phyloP scores from a whole-genome alignment of 2,329 filamentous ascomycete species.

The Ophiosphaerella herpotricha region DNA sequence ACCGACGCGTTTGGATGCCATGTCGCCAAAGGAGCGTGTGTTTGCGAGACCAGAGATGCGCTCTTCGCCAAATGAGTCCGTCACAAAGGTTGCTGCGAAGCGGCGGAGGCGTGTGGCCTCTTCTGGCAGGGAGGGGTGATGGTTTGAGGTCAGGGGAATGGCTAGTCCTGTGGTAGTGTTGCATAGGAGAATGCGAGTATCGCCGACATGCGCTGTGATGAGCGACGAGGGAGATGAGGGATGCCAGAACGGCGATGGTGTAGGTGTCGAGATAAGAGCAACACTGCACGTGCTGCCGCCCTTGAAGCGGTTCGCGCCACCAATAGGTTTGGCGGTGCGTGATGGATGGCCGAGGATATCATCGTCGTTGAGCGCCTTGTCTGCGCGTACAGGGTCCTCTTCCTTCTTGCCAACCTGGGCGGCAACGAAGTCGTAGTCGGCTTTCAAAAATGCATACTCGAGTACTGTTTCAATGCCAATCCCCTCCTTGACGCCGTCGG shows the following conservation, averaged over 20 bases:
- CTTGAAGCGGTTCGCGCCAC: slow-evolving; percentile 78
- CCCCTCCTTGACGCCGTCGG: slow-evolving; percentile 41
- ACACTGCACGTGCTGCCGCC: slow-evolving; percentile 92
- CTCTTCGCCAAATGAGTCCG: slow-evolving; percentile 96
- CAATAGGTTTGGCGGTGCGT: slow-evolving; percentile 62
- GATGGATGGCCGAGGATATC: slow-evolving; percentile 75
- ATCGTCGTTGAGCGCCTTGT: slow-evolving; percentile 80
- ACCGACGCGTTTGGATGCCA: slow-evolving; percentile 86
- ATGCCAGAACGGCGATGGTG: slow-evolving; percentile 92
- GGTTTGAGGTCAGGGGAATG: slow-evolving; percentile 82
- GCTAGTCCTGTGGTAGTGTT: slow-evolving; percentile 81
- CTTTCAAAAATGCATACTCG: slow-evolving; percentile 89
- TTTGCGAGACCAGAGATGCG: slow-evolving; percentile 93
- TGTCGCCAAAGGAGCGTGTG: slow-evolving; percentile 91
- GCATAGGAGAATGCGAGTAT: slow-evolving; percentile 89
- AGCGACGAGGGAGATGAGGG: slow-evolving; percentile 83
- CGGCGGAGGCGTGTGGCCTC: slow-evolving; percentile 83
- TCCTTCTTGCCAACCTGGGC: slow-evolving; percentile 85
- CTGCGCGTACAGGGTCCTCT: slow-evolving; percentile 68
- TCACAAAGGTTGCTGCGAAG: slow-evolving; percentile 85
- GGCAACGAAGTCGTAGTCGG: slow-evolving; percentile 91
- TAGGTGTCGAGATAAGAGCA: slow-evolving; percentile 88
- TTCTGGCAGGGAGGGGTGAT: slow-evolving; percentile 85
- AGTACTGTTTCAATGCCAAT: slow-evolving; percentile 77
- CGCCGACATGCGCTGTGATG: slow-evolving; percentile 87